A percentile compares a stretch with the other conserved stretches of the same genome.
Evolutionary conservation across 2,329 filamentous ascomycete species (phyloP).

Genomic region (Fusarium xylarioides): DNA sequence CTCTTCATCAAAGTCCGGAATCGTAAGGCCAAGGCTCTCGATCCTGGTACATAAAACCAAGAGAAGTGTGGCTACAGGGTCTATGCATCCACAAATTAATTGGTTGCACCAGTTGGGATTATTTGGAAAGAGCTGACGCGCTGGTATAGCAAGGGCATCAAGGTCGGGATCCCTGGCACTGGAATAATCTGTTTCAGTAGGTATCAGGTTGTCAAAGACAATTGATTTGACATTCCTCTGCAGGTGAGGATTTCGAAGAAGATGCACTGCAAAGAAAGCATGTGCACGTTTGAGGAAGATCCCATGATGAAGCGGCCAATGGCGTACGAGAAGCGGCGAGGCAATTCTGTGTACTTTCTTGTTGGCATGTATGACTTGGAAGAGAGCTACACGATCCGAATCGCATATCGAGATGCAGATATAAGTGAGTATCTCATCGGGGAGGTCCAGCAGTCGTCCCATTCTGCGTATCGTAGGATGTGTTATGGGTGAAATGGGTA

Average conservation of each 20-base stretch:
- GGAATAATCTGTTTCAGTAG: background rate
- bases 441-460: background rate
- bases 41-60: background rate
- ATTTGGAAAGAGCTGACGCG: background rate
- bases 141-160: background rate
- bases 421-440: background rate
- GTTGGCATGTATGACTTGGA: background rate
- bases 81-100: fast-evolving
- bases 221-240: background rate
- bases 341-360: background rate
- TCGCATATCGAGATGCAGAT: background rate
- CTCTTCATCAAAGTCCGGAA: background rate
- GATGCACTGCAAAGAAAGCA: background rate
- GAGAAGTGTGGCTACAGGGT: background rate
- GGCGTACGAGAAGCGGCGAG: background rate
- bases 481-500: too few species aligned
- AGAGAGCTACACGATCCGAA: background rate
- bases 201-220: background rate
- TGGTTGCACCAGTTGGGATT: too few species aligned
- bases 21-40: background rate
- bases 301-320: background rate
- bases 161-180: background rate
- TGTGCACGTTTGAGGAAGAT: background rate
- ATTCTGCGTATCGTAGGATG: background rate
- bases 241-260: background rate